Evolutionary conservation across 352 stramenopile genomes (phyloP).

Genomic region (Pythium graminicola): DNA sequence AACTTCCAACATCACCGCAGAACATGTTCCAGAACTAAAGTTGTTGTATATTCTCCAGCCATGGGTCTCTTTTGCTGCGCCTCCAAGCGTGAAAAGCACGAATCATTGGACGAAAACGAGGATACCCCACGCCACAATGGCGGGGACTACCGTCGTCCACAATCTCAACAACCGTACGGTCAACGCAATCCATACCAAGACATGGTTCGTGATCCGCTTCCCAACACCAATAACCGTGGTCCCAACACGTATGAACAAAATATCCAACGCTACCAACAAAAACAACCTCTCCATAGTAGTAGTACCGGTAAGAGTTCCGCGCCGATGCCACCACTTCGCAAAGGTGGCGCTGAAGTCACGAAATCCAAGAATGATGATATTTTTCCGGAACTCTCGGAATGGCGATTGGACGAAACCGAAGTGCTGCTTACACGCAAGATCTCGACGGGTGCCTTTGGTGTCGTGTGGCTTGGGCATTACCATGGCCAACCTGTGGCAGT

Average conservation of each 20-base stretch:
- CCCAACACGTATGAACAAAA: slow-evolving; percentile 15
- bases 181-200: slow-evolving; percentile 13
- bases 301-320: not conserved
- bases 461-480: slow-evolving; percentile 84
- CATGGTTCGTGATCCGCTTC: slow-evolving; percentile 12
- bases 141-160: slow-evolving; percentile 9
- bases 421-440: slow-evolving; percentile 79
- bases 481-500: slow-evolving; percentile 78
- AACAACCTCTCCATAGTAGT: slow-evolving; percentile 1
- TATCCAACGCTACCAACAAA: slow-evolving; percentile 18
- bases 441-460: slow-evolving; percentile 72
- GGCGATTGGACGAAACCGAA: slow-evolving; percentile 77
- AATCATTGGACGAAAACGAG: not conserved
- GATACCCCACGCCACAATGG: slow-evolving; percentile 11
- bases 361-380: slow-evolving; percentile 41
- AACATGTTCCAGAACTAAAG: not conserved
- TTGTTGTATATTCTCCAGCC: not conserved
- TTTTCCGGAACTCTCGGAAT: slow-evolving; percentile 66
- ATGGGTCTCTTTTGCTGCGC: slow-evolving; percentile 19
- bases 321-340: not conserved
- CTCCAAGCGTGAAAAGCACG: slow-evolving; percentile 9
- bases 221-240: slow-evolving; percentile 23
- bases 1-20: not conserved
- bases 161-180: slow-evolving; percentile 1
- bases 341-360: slow-evolving; percentile 3